Evolutionary conservation across 768 basidiomycete genomes (phyloP), one percentile per base, ranked within the genome.

Genomic region (Amanita rubescens): DNA sequence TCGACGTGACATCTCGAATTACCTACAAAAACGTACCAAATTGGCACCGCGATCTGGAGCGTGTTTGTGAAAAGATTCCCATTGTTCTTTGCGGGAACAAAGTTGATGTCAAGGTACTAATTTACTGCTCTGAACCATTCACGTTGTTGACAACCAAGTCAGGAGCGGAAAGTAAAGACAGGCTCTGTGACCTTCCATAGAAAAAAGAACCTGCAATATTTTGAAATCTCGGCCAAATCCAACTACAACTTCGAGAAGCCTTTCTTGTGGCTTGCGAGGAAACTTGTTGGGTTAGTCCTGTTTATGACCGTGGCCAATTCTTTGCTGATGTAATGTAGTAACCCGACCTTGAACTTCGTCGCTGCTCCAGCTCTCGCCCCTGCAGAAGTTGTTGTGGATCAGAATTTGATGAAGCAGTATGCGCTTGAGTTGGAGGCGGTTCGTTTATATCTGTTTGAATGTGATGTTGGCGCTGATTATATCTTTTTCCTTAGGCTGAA

Each of bases 161-260:
- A 97, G 95, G 96, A 99, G 74, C 93, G 96, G 58, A 99, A 99
- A 82, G 96, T 99, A 62, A 99, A 98, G 81, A 98, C 95, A 20
- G 91, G 91, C 48, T 84, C 87, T 39, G 96, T 99, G 57, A 99
- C 96, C 42, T 99, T 99, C 87, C 96, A 98, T 80, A 82, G 96
- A 68, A 99, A 99, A 90, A 99, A 99, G 82, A 97, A 95, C 74
- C 81, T 99, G 49, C 96, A 98, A 69, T 99, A 99, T 78, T 99
- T 94, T 68, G 96, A 99, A 67, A 98, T 99, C 62, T 98, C 96
- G 0, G 96, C 96, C 51, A 99, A 99, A 75, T 97, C 94, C 43
- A 99, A 99, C 80, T 99, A 98, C 73, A 99, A 99, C 79, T 98
- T 98, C 67, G 96, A 99, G 75, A 97, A 97, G 71, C 96, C 96